phyloP scores from a whole-genome alignment of 192 early-diverging fungal species.

The Linnemannia schmuckeri region DNA sequence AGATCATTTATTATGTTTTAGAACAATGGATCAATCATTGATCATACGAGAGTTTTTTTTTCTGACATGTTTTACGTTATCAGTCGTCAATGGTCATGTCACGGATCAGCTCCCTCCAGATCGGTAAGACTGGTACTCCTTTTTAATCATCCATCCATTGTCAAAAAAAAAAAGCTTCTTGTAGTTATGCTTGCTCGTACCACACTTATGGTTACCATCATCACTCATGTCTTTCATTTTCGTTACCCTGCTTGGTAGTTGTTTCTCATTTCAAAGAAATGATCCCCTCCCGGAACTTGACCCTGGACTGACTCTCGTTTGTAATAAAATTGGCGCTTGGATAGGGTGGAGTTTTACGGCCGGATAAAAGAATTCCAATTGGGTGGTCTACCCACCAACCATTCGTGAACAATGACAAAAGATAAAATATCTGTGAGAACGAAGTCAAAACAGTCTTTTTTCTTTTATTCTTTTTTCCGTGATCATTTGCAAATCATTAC shows the following conservation, averaged over 20 bases:
- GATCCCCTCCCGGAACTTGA: neutral
- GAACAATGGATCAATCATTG: too few relatives aligned
- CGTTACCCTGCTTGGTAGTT: neutral
- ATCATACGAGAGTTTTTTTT: too few relatives aligned
- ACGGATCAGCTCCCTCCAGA: neutral
- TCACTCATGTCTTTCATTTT: neutral
- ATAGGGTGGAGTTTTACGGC: neutral
- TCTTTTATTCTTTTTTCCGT: slow-evolving; percentile 1
- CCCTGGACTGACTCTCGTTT: neutral
- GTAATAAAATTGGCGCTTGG: too few relatives aligned
- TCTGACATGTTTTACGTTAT: neutral
- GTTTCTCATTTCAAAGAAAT: neutral
- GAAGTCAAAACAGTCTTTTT: neutral
- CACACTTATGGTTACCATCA: neutral
- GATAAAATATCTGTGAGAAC: neutral
- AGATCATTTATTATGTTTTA: too few relatives aligned
- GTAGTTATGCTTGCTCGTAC: neutral
- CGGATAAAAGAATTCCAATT: slow-evolving; percentile 11
- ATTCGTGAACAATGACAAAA: neutral
- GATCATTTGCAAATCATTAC: neutral
- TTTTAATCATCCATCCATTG: too few relatives aligned
- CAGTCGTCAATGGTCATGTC: neutral
- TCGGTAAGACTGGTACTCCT: neutral
- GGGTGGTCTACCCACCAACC: neutral
- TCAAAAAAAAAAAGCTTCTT: neutral